Percentiles rank a stretch among this genome's conserved stretches.
phyloP scores from a whole-genome alignment of 2,329 filamentous ascomycete species.

The Fusarium sp. region DNA sequence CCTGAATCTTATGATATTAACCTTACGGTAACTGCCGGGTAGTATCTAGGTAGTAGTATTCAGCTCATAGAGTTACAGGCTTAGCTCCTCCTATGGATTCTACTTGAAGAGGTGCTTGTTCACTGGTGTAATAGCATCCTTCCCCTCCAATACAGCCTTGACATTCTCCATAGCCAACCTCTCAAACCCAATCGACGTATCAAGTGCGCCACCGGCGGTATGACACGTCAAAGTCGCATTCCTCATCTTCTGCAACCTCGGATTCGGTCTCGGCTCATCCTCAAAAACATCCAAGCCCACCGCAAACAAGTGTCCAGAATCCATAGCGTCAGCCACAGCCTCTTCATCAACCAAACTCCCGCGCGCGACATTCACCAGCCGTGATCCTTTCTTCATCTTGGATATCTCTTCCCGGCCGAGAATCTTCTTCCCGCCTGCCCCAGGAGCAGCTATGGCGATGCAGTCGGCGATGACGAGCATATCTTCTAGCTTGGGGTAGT shows the following conservation, averaged over 20 bases:
- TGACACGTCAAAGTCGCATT: conserved; percentile 60
- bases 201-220: conserved; percentile 64
- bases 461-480: conserved; percentile 21
- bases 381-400: conserved; percentile 59
- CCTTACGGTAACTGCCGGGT: no score
- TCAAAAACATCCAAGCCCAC: conserved; percentile 43
- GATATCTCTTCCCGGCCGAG: conserved; percentile 37
- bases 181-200: conserved; percentile 64
- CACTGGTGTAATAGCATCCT: conserved; percentile 44
- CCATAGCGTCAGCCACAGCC: conserved; percentile 26
- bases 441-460: conserved; percentile 14
- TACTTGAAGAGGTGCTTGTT: conserved; percentile 49
- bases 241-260: conserved; percentile 43
- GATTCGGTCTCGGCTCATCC: conserved; percentile 14
- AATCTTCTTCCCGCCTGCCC: conserved; percentile 12
- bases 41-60: not conserved
- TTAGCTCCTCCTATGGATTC: no score
- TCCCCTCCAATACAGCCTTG: conserved; percentile 55
- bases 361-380: conserved; percentile 64
- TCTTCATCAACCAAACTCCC: conserved; percentile 22
- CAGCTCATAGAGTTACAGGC: not conserved
- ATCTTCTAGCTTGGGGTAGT: conserved; percentile 13
- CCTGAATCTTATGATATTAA: not conserved
- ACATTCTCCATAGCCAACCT: conserved; percentile 64
- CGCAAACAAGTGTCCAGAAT: conserved; percentile 16